Percentiles rank a stretch among this genome's conserved stretches.
These are phyloP conservation scores for Populus tremula DNA, from an alignment of 345 rosid species.

Conservation along the genomic window DNA sequence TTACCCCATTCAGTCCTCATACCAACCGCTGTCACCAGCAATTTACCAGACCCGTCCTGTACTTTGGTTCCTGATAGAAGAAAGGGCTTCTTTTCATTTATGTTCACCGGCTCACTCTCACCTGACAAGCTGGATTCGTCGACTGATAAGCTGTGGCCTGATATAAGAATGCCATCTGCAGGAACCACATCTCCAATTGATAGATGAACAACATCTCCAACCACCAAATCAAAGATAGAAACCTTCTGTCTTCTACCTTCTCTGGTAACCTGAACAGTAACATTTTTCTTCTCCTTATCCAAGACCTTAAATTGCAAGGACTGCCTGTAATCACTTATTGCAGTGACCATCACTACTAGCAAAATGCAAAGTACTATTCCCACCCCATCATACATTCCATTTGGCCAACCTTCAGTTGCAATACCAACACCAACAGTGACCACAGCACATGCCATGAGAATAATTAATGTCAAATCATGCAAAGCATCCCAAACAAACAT, in stretches of 20 bases:
- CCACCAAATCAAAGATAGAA: constrained; percentile 73
- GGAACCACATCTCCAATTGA: constrained; percentile 77
- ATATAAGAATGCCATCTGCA: constrained; percentile 74
- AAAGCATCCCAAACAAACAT: constrained; percentile 94
- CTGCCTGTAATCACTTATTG: constrained; percentile 84
- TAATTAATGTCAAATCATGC: constrained; percentile 76
- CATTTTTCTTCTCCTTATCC: constrained; percentile 88
- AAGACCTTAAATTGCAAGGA: constrained; percentile 87
- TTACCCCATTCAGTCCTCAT: constrained; percentile 98
- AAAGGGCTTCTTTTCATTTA: constrained; percentile 55
- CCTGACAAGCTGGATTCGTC: constrained; percentile 88
- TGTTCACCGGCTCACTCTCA: constrained; percentile 73
- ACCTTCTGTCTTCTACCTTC: constrained; percentile 66
- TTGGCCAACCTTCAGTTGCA: constrained; percentile 88
- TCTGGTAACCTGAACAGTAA: constrained; percentile 71
- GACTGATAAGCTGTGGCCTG: constrained; percentile 66
- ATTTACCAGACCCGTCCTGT: constrained; percentile 39
- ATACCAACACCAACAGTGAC: constrained; percentile 87
- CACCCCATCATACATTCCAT: constrained; percentile 79
- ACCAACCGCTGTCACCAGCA: constrained; percentile 89
- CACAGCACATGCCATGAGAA: constrained; percentile 78
- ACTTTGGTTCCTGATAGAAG: constrained; percentile 87
- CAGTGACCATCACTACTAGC: constrained; percentile 80
- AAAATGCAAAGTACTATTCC: constrained; percentile 81
- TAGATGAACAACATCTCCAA: constrained; percentile 85